Base-by-base conservation (phyloP, 2,329 filamentous ascomycete genomes). In the Aspergillus viridinutans region DNA sequence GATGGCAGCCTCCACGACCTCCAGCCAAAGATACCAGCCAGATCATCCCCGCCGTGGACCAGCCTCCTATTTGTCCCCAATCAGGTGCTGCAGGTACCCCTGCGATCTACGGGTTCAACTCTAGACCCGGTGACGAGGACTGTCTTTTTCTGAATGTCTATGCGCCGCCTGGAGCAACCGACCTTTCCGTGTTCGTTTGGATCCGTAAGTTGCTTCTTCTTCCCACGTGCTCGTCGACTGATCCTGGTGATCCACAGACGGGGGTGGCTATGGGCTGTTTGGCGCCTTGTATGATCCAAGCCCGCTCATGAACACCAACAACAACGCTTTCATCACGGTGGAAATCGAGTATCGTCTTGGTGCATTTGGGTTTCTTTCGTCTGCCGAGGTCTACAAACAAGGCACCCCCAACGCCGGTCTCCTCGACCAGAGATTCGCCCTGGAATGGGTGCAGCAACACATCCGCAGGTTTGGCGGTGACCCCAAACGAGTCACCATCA, bases 251-350 rank as follows among this genome's bases (percentile, higher is more conserved):
- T 4, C 14, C 3, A 12, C 4, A 66, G 63, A 71, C 55, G 61
- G 70, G 3, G 68, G 69, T 23, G 72, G 73, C 0, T 77, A 76
- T 67, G 76, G 70, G 28, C 59, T 54, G 43, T 77, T 71, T 32
- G 67, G 70, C 64, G 79, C 73, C 1, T 58, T 57, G 6, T 66
- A 74, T 43, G 76, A 79, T 53, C 58, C 77, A 29, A 71, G 67
- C n/a, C 40, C 66, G 1, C 69, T 78, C 45, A 79, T 83, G 50
- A 77, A 78, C 42, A 74, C 74, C 3, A 81, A 80, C 59, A 67
- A 73, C n/a, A 77, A 81, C 56, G 69, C 68, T 3, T 83, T 83
- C 54, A 67, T 83, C 42, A 73, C 67, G 14, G 78, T 83, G 21
- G 66, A 74, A 2, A 79, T 83, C 42, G 78, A 83, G 58, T 83